Percentiles rank a stretch among this genome's conserved stretches.
phyloP scores from a whole-genome alignment of 495 filamentous ascomycete genomes.

The Eremomyces bilateralis region DNA sequence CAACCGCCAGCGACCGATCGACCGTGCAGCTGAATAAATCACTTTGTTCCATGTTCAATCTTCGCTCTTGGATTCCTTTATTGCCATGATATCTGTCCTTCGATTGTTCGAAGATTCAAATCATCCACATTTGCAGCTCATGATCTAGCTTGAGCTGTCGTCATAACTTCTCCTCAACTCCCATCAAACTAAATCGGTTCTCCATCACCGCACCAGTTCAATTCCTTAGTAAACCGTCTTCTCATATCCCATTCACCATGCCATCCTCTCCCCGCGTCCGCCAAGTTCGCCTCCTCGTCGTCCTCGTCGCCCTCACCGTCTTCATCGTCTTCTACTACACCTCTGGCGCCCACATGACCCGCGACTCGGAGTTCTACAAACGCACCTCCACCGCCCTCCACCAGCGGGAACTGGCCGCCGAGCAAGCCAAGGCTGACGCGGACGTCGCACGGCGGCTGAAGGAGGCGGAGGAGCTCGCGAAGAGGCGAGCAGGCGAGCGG shows the following conservation, averaged over 20 bases:
- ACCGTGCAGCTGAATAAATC: too few relatives aligned
- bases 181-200: too few relatives aligned
- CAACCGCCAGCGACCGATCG: too few relatives aligned
- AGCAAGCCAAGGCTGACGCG: slow-evolving; percentile 7
- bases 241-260: slow-evolving; percentile 26
- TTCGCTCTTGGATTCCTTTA: too few relatives aligned
- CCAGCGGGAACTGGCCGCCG: slow-evolving; percentile 14
- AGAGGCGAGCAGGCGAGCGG: slow-evolving; percentile 26
- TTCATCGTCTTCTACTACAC: slow-evolving; percentile 44
- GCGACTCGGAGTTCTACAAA: slow-evolving; percentile 29
- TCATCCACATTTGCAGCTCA: too few relatives aligned
- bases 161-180: too few relatives aligned
- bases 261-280: slow-evolving; percentile 38
- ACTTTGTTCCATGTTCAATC: too few relatives aligned
- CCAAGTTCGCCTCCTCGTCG: slow-evolving; percentile 28
- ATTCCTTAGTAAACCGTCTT: too few relatives aligned
- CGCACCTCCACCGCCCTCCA: slow-evolving; percentile 29
- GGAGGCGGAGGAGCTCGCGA: slow-evolving; percentile 18
- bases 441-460: slow-evolving; percentile 18
- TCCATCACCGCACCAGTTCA: too few relatives aligned
- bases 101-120: too few relatives aligned
- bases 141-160: too few relatives aligned
- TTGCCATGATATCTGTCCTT: too few relatives aligned
- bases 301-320: slow-evolving; percentile 32
- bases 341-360: slow-evolving; percentile 17